Evolutionary conservation across 768 basidiomycete species (phyloP), one percentile per base, ranked within the genome.

Genomic region (Mrakia gelida): DNA sequence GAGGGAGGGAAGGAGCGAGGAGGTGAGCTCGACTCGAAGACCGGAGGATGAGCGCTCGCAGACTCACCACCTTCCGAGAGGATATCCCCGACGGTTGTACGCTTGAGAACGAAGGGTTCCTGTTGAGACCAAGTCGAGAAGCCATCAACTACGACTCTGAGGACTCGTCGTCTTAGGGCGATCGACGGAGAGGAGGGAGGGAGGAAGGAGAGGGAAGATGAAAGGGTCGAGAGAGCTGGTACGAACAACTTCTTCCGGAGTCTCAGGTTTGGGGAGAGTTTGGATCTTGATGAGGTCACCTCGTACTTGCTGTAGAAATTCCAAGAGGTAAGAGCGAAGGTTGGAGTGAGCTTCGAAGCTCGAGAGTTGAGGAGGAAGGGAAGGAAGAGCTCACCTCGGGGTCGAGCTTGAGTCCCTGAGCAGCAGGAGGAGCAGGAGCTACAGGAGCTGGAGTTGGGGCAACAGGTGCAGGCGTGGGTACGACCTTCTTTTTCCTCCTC

Each of bases 211-310:
- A 56, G 54, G 26, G 54, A 56, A 56, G 54, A 65, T 65, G 34
- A 10, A 45, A 45, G 45, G 9, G 26, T 26, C 34, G 21, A 32
- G n/a, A 32, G n/a, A 21, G 30, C 38, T 38, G 38, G 32, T 10
- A 71, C 70, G 38, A n/a, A 71, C 70, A 8, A 73, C 49, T 49
- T 73, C 72, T 32, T 73, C 72, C 2, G 72, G 28, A 52, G 72
- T 30, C 49, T 38, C 54, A 9, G 72, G 72, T 23, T 49, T 49
- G 11, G 72, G 72, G 30, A 73, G 49, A 8, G 72, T 52, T 5
- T 54, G 72, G 32, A 73, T 73, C 45, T 52, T 49, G 54, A 73
- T 52, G n/a, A 73, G 72, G 32, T 73, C 72, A 15, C n/a, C 49
- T 30, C 52, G n/a, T n/a, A 52, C 72, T 73, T 54, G 52, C 72